Conservation (phyloP, 495 filamentous ascomycete species). For the Neurospora sp. region DNA sequence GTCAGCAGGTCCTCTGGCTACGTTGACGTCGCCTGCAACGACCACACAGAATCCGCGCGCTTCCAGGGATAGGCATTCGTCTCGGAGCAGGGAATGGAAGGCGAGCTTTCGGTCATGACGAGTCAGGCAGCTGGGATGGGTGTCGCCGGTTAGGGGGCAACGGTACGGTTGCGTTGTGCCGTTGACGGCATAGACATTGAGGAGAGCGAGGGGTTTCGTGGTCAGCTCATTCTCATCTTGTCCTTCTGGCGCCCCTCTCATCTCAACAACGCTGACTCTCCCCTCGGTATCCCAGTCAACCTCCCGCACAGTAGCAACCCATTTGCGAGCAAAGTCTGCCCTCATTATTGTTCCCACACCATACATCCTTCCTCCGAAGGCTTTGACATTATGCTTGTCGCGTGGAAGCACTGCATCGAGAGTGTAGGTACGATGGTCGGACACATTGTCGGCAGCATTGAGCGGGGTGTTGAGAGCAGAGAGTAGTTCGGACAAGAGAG, state of each 20-base stretch:
- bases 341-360: constrained; percentile 41
- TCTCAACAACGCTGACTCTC: constrained; percentile 34
- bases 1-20: constrained; percentile 31
- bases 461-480: constrained; percentile 24
- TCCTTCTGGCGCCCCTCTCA: constrained; percentile 1
- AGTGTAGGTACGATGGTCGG: constrained; percentile 25
- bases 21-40: constrained; percentile 40
- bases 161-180: constrained; percentile 39
- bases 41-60: constrained; percentile 28
- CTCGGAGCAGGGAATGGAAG: constrained; percentile 32
- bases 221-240: not conserved
- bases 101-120: constrained; percentile 39
- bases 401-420: constrained; percentile 32
- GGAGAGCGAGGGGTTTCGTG: constrained; percentile 22
- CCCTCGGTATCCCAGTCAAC: constrained; percentile 45
- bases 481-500: constrained; percentile 14
- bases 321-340: constrained; percentile 23
- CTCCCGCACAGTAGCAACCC: constrained; percentile 10
- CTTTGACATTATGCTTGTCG: constrained; percentile 38
- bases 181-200: constrained; percentile 45
- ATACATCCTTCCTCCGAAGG: constrained; percentile 39
- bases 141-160: constrained; percentile 25
- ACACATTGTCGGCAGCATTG: constrained; percentile 5
- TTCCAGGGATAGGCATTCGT: constrained; percentile 31
- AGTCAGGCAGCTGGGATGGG: constrained; percentile 19